Evolutionary conservation across 2,329 filamentous ascomycete species (phyloP), one percentile per base, ranked within the genome.

Genomic region (Cryphonectria japonica): DNA sequence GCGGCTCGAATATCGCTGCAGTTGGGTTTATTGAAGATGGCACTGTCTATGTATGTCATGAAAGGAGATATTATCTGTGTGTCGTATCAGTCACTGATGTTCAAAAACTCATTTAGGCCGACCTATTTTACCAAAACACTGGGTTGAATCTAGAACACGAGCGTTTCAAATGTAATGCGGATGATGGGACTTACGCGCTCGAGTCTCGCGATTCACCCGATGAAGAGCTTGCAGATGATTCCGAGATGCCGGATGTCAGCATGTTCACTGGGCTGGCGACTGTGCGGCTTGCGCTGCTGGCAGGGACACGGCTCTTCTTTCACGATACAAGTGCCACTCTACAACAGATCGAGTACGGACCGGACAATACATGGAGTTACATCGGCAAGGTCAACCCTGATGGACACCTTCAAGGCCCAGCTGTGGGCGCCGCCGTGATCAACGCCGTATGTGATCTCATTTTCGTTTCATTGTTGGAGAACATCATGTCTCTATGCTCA

Each of bases 301-400:
- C 32, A 37, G 67, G 59, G 13, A 68, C 57, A 52, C 59, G 67
- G 14, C 39, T 68, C 13, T 68, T 68, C 41, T 68, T 68, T 22
- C 67, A 68, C 43, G 67, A 68, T 19, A 22, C 59, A 19, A 29
- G 14, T 39, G 67, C 59, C 19, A 29, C 11, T 26, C 50, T 68
- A 39, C 57, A 62, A 1, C 67, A 68, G 41, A 43, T 68, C 32
- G 54, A 61, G n/a, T 64, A 64, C 39, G 50, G 39, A 11, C 19
- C 67, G 11, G 39, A 29, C 26, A 37, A 34, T 9, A 7, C 9
- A 2, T 69, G 60, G 60, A 46, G n/a, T 8, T 69, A 64, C 43
- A 43, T 69, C 32, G 61, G 43, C 34, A 32, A 29, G 5, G 67
- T 63, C 11, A 63, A 68, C 43, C 67, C 59, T 7, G 67, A 68